Conservation (phyloP, 108 stramenopile genomes). For the Cylindrotheca closterium region DNA sequence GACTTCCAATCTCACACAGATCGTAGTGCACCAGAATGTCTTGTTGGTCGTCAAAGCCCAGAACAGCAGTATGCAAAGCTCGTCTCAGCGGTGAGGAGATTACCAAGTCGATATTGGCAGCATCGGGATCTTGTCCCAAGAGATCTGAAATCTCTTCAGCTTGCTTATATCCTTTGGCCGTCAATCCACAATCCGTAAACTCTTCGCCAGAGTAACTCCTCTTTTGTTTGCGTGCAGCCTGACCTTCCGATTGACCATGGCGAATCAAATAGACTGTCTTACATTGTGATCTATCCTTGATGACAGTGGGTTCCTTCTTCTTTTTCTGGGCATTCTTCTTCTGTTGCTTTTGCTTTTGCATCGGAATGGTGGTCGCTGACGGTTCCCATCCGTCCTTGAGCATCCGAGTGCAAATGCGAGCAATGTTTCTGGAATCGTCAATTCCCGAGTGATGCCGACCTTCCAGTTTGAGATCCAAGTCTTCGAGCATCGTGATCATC, state of each 20-base stretch:
- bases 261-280: slow-evolving; percentile 43
- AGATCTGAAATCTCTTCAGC: slow-evolving; percentile 2
- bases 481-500: slow-evolving; percentile 13
- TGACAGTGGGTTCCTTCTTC: not conserved
- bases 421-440: slow-evolving; percentile 16
- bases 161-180: slow-evolving; percentile 4
- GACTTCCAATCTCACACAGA: slow-evolving; percentile 6
- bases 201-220: slow-evolving; percentile 16
- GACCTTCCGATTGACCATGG: slow-evolving; percentile 33
- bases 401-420: slow-evolving; percentile 15
- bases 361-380: slow-evolving; percentile 6
- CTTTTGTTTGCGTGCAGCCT: slow-evolving; percentile 8
- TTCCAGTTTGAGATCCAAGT: slow-evolving; percentile 9
- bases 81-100: slow-evolving; percentile 30
- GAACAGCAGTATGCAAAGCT: slow-evolving; percentile 25
- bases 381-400: slow-evolving; percentile 13
- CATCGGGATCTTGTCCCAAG: slow-evolving; percentile 1
- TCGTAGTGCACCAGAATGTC: slow-evolving; percentile 25
- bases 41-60: slow-evolving; percentile 10
- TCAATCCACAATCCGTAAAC: slow-evolving; percentile 31
- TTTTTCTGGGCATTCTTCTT: slow-evolving; percentile 3
- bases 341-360: slow-evolving; percentile 2
- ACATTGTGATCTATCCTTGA: not conserved
- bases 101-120: slow-evolving; percentile 30
- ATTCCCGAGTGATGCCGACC: slow-evolving; percentile 5